Evolutionary conservation across 257 asterid genomes (phyloP).

Genomic region (Knoxia roxburghii): DNA sequence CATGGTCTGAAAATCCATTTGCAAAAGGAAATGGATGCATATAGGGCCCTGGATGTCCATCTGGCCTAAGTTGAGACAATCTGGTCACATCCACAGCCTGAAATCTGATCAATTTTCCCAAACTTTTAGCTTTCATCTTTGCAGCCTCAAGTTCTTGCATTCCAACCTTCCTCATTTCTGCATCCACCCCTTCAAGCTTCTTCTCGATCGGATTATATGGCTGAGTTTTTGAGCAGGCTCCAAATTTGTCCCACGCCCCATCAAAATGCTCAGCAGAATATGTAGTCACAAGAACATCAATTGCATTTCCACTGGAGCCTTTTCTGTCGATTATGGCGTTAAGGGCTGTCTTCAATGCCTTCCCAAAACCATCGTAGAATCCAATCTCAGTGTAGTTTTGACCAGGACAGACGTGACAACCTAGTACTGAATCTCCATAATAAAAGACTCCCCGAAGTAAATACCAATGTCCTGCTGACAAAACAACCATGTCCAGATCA

Average conservation of each 20-base stretch:
- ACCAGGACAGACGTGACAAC: constrained; percentile 46
- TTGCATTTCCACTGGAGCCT: constrained; percentile 1
- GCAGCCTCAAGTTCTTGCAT: constrained; percentile 36
- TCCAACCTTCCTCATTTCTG: constrained; percentile 56
- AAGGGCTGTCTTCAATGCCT: constrained; percentile 49
- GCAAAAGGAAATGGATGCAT: constrained; percentile 48
- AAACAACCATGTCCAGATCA: constrained; percentile 41
- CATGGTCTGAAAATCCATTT: constrained; percentile 45
- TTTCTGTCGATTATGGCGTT: constrained; percentile 22
- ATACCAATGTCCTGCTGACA: constrained; percentile 75
- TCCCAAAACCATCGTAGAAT: constrained; percentile 44
- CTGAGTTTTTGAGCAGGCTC: constrained; percentile 55
- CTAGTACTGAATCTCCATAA: constrained; percentile 34
- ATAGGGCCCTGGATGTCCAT: constrained; percentile 89
- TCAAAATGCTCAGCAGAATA: constrained; percentile 78
- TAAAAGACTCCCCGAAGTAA: constrained; percentile 41
- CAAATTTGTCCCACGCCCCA: constrained; percentile 80
- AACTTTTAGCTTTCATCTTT: constrained; percentile 15
- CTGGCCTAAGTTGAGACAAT: constrained; percentile 62
- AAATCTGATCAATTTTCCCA: constrained; percentile 25
- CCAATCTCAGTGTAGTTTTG: constrained; percentile 52
- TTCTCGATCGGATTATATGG: constrained; percentile 44
- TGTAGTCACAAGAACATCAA: constrained; percentile 45
- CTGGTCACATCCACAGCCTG: constrained; percentile 59
- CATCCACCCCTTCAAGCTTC: constrained; percentile 48